Evolutionary conservation across 2,329 filamentous ascomycete species (phyloP).

Genomic region (Nigrograna mackinnonii): DNA sequence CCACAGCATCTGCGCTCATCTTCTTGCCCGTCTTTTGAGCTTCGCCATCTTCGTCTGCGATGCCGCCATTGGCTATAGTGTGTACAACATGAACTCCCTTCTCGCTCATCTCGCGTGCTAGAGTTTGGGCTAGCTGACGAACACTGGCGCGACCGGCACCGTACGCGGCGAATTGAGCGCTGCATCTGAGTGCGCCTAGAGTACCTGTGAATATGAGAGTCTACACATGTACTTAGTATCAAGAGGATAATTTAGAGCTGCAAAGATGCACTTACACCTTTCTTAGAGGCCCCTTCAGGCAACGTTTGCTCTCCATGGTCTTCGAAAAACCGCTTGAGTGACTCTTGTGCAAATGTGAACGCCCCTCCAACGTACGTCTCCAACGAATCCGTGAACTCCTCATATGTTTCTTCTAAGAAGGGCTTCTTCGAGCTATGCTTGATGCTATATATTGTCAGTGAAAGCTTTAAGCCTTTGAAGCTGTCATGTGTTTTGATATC

Average conservation of each 20-base stretch:
- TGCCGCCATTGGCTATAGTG: conserved; percentile 60
- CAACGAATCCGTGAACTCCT: conserved; percentile 49
- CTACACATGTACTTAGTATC: background rate
- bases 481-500: conserved; percentile 53
- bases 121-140: conserved; percentile 58
- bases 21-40: conserved; percentile 55
- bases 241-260: background rate
- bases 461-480: conserved; percentile 55
- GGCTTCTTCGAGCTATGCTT: conserved; percentile 60
- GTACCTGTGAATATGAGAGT: conserved; percentile 63
- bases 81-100: conserved; percentile 63
- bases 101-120: conserved; percentile 61
- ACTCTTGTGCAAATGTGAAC: conserved; percentile 59
- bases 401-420: conserved; percentile 58
- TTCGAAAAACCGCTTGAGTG: conserved; percentile 54
- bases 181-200: conserved; percentile 57
- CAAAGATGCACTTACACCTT: conserved; percentile 43
- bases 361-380: conserved; percentile 59
- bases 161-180: conserved; percentile 58
- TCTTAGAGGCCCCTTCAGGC: conserved; percentile 53
- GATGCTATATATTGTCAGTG: conserved; percentile 59
- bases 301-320: conserved; percentile 55
- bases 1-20: conserved; percentile 62
- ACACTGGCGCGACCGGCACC: conserved; percentile 57
- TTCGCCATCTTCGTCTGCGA: conserved; percentile 55